These are phyloP conservation scores for Stentor roeselii DNA, from an alignment of 73 alveolate species.

Conservation along the genomic window DNA sequence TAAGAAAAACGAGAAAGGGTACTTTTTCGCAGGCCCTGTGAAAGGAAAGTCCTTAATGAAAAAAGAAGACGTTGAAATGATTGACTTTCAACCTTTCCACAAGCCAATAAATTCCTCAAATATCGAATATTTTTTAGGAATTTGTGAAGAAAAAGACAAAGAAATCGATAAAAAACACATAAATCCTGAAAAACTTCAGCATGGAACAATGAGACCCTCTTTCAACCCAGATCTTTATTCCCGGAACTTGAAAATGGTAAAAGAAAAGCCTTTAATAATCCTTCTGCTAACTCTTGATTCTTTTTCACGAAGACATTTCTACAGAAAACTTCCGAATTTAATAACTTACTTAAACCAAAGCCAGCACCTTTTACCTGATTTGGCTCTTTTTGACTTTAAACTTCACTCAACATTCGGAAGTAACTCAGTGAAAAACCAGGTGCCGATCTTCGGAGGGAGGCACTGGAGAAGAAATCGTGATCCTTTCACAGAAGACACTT, in stretches of 20 bases:
- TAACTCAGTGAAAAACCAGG: not conserved
- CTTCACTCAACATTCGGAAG: not conserved
- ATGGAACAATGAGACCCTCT: not conserved
- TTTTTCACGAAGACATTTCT: constrained; percentile 20
- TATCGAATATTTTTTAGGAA: not conserved
- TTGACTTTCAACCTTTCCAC: not conserved
- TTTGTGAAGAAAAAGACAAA: no score
- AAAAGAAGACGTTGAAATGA: not conserved
- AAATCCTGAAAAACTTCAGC: not conserved
- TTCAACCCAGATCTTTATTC: not conserved
- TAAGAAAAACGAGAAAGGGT: not conserved
- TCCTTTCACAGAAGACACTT: not conserved
- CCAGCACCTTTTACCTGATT: not conserved
- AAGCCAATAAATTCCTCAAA: not conserved
- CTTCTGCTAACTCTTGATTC: not conserved
- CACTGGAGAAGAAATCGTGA: not conserved
- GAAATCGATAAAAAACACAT: no score
- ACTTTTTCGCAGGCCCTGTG: not conserved
- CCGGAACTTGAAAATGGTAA: not conserved
- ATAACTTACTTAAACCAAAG: not conserved
- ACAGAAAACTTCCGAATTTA: constrained; percentile 10
- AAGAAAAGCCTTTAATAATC: not conserved
- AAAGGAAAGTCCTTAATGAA: not conserved
- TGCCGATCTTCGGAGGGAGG: not conserved
- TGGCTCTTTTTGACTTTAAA: not conserved